Evolutionary conservation across 1,139 yeast genomes (phyloP).

Genomic region (Wickerhamiella pararugosa): DNA sequence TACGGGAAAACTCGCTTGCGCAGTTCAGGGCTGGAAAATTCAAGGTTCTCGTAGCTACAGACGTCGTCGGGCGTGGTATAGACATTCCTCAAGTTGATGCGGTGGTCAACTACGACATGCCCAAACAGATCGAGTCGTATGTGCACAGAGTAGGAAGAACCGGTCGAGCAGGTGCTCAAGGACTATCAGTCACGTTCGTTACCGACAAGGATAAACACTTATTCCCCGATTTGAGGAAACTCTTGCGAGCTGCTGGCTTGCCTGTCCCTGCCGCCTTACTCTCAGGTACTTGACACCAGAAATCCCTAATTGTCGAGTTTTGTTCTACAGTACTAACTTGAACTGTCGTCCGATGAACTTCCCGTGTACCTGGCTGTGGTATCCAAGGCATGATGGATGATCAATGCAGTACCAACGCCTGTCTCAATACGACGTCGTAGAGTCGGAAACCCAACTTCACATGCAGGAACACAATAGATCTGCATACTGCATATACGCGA

Average conservation of each 20-base stretch:
- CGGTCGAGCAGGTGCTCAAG: conserved; percentile 80
- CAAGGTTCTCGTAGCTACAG: conserved; percentile 73
- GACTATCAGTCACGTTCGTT: conserved; percentile 60
- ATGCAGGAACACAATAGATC: no score
- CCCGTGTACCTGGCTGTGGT: no score
- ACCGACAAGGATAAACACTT: conserved; percentile 8
- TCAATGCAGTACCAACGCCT: no score
- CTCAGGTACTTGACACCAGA: no score
- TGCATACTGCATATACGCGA: no score
- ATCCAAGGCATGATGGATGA: no score
- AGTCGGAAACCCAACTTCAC: no score
- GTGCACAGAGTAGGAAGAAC: conserved; percentile 93
- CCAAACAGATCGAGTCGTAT: conserved; percentile 62
- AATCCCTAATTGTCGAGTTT: no score
- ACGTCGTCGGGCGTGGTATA: conserved; percentile 93
- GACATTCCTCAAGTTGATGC: conserved; percentile 76
- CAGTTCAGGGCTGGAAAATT: conserved; percentile 47
- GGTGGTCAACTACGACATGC: conserved; percentile 78
- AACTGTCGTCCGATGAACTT: no score
- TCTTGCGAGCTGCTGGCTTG: conserved; percentile 4
- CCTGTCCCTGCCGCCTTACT: no score
- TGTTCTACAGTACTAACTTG: no score
- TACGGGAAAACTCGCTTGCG: conserved; percentile 63
- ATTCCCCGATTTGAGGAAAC: conserved; percentile 8
- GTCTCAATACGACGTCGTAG: no score